Evolutionary conservation across 2,329 filamentous ascomycete species (phyloP), one percentile per base, ranked within the genome.

Genomic region (Incumbomyces lentus): DNA sequence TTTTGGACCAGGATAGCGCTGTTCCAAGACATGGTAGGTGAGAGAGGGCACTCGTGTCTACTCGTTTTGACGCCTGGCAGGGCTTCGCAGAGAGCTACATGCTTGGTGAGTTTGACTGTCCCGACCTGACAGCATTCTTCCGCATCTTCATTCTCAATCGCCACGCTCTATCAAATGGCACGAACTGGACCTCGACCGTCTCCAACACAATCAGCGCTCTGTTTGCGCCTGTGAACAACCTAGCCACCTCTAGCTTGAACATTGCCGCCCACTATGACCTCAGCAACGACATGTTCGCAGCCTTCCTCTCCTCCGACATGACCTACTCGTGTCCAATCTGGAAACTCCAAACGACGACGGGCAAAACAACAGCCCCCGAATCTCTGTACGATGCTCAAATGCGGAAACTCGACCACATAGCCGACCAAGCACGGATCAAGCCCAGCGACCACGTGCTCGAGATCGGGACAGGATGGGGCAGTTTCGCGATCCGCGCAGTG

Each of bases 401-500:
- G 59, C 76, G 75, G 13, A 86, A 86, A 60, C 65, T 86, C 12
- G 65, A 73, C 49, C 73, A 76, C 6, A 82, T 86, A 59, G 78
- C 87, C 40, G 68, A 77, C 40, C 79, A 79, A 22, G 78, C 79
- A 12, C 73, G 67, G 40, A 77, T 86, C 52, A 79, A 82, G 51
- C 48, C 70, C 0, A 72, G 71, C 1, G 82, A 87, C 51, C 82
- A 85, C 57, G 76, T 87, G 1, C 64, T 87, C 13, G 83, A 87
- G 55, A 86, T 87, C 45, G 83, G 83, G 2, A 85, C 81, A 1
- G 82, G 83, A 11, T 87, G 82, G 83, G 83, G 83, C 1, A 81
- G 77, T 31, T 81, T 87, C 55, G 82, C 82, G 2, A 84, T 87
- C 35, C 73, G 78, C 51, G 82, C 82, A 1, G 82, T 82, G 1